Conservation (phyloP, 2,329 filamentous ascomycete species). For the Epichloe hybrida region DNA sequence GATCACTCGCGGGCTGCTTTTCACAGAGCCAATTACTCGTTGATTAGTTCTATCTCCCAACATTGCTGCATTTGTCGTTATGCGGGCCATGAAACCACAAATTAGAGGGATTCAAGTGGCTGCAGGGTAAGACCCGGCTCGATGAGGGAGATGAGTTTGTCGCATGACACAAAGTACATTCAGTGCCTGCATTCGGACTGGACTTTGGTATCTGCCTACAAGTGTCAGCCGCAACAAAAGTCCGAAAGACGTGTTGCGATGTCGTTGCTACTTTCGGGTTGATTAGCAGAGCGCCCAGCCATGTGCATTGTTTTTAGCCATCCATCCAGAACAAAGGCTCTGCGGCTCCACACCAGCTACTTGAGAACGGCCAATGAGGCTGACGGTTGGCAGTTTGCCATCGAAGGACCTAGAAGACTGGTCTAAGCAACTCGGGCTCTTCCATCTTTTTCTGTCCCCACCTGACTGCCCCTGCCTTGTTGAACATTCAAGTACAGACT, state of each 20-base stretch:
- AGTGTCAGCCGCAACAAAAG: too few species aligned
- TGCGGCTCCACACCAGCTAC: slow-evolving; percentile 9
- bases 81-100: neutral
- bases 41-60: neutral
- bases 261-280: too few species aligned
- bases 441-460: slow-evolving; percentile 14
- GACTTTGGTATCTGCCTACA: too few species aligned
- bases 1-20: neutral
- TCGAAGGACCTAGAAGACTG: slow-evolving; percentile 31
- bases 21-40: neutral
- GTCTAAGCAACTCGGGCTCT: slow-evolving; percentile 9
- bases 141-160: too few species aligned
- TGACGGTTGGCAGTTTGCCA: slow-evolving; percentile 15
- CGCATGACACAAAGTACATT: too few species aligned
- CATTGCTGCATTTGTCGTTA: neutral
- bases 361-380: slow-evolving; percentile 16
- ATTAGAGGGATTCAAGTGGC: too few species aligned
- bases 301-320: neutral
- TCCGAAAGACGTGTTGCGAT: too few species aligned
- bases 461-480: neutral
- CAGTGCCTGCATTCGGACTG: too few species aligned
- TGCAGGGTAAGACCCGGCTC: too few species aligned
- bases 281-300: too few species aligned
- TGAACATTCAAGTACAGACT: neutral
- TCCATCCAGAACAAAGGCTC: neutral